Conservation (phyloP, 805 yeast genomes). For the Metschnikowia anglica region DNA sequence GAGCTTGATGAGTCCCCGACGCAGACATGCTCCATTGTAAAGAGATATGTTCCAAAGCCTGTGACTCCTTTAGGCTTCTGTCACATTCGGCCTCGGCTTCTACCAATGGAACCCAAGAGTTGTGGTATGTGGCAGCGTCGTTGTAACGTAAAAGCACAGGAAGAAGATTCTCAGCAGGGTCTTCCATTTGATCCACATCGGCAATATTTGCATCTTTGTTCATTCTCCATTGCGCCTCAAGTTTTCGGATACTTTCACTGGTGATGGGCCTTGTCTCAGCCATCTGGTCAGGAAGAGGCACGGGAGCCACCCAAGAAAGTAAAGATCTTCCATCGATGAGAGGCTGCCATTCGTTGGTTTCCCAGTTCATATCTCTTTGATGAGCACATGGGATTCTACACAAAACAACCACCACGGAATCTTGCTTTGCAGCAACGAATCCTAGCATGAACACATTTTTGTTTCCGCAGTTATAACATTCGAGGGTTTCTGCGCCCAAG, state of each 20-base stretch:
- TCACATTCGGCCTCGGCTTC: slow-evolving; percentile 82
- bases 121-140: slow-evolving; percentile 83
- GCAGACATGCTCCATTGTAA: slow-evolving; percentile 73
- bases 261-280: slow-evolving; percentile 56
- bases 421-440: slow-evolving; percentile 82
- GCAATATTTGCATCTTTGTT: slow-evolving; percentile 69
- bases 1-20: slow-evolving; percentile 63
- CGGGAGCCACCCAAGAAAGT: slow-evolving; percentile 76
- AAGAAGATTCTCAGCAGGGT: slow-evolving; percentile 46
- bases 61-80: slow-evolving; percentile 69
- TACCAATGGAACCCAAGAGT: slow-evolving; percentile 80
- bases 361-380: slow-evolving; percentile 76
- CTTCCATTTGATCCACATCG: slow-evolving; percentile 54
- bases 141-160: slow-evolving; percentile 75
- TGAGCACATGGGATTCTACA: slow-evolving; percentile 91
- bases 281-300: slow-evolving; percentile 64
- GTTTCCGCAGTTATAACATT: slow-evolving; percentile 88
- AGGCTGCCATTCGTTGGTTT: slow-evolving; percentile 83
- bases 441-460: slow-evolving; percentile 78
- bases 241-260: slow-evolving; percentile 61
- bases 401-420: slow-evolving; percentile 79
- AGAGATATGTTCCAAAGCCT: slow-evolving; percentile 67
- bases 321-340: slow-evolving; percentile 77
- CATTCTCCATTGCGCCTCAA: slow-evolving; percentile 81
- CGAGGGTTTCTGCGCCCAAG: slow-evolving; percentile 81